Evolutionary conservation across 352 stramenopile species (phyloP), one percentile per base, ranked within the genome.

Genomic region (Discostella stelligera): DNA sequence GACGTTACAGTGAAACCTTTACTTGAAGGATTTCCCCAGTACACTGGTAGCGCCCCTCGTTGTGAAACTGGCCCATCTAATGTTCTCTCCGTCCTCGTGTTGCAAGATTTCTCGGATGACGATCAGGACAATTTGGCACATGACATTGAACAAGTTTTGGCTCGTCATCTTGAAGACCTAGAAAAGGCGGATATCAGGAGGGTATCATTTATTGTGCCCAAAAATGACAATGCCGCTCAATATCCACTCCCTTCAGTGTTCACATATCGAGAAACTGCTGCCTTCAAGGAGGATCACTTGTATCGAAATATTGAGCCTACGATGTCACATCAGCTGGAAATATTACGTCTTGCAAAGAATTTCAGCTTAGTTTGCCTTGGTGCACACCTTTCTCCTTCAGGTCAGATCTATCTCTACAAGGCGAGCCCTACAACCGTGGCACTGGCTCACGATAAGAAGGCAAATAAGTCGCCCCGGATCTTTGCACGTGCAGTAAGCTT

Each of bases 361-460:
- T 99, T 99, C 90, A 96, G 89, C 71, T 94, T 99, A 0, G 91
- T 84, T 48, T 94, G 96, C 32, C 86, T 98, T n/a, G 91, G 93
- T 25, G 95, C 93, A 5, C 91, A 95, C 62, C 95, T 98, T 79
- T 98, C 88, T 37, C 76, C 88, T 9, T 89, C 82, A 0, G 90
- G 97, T 75, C 97, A 99, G 79, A 95, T 99, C 61, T 97, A 99
- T 84, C 82, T 99, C 67, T 99, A 99, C 90, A 90, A 98, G 77
- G 96, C 95, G 20, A 96, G 95, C 80, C 96, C 96, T 52, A 98
- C 97, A 83, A 82, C 88, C 32, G 89, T 95, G 66, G 95, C 96
- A 10, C 82, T 96, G 18, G 82, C 81, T 13, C 91, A 93, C 64
- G 89, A 94, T 53, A 89, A 89, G 39, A 93, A 93, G 82, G 86